These are phyloP conservation scores for Xylaria sp. DNA, from an alignment of 2,329 filamentous ascomycete species.

Conservation along the genomic window DNA sequence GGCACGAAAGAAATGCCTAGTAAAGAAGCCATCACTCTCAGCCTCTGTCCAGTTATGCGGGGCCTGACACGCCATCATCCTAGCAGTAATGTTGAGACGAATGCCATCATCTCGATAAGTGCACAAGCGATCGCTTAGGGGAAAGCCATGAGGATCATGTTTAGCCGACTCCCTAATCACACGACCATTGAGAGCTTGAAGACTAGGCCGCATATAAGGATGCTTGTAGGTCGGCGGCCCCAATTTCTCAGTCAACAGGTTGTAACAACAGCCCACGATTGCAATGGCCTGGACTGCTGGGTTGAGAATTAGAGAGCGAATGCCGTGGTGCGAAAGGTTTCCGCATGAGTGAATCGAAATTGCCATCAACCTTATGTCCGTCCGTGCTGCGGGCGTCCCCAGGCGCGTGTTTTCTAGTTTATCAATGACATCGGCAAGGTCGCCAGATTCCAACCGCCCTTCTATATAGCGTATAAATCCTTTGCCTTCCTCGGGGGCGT, in stretches of 20 bases:
- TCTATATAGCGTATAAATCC: constrained; percentile 82
- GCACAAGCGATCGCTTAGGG: constrained; percentile 81
- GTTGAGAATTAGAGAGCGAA: constrained; percentile 87
- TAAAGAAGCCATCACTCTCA: constrained; percentile 90
- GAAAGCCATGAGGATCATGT: constrained; percentile 92
- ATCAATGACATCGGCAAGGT: constrained; percentile 61
- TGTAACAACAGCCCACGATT: constrained; percentile 98
- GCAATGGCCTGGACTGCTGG: constrained; percentile 88
- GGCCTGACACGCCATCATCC: constrained; percentile 98
- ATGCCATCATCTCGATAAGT: constrained; percentile 72
- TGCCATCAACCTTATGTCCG: constrained; percentile 75
- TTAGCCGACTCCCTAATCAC: constrained; percentile 74
- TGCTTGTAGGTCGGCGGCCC: constrained; percentile 89
- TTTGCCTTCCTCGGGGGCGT: constrained; percentile 68
- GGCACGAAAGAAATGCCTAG: constrained; percentile 90
- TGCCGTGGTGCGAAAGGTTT: constrained; percentile 94
- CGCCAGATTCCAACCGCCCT: constrained; percentile 77
- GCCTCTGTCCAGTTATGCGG: constrained; percentile 87
- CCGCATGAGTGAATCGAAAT: constrained; percentile 97
- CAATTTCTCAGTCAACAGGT: constrained; percentile 89
- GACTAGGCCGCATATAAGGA: constrained; percentile 76
- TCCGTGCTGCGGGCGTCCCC: constrained; percentile 43
- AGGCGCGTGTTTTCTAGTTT: constrained; percentile 46
- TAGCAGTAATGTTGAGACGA: constrained; percentile 91
- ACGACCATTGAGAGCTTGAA: constrained; percentile 75